A percentile compares a stretch with the other conserved stretches of the same genome.
Conservation (phyloP, 495 filamentous ascomycete species). For the Glonium stellatum region DNA sequence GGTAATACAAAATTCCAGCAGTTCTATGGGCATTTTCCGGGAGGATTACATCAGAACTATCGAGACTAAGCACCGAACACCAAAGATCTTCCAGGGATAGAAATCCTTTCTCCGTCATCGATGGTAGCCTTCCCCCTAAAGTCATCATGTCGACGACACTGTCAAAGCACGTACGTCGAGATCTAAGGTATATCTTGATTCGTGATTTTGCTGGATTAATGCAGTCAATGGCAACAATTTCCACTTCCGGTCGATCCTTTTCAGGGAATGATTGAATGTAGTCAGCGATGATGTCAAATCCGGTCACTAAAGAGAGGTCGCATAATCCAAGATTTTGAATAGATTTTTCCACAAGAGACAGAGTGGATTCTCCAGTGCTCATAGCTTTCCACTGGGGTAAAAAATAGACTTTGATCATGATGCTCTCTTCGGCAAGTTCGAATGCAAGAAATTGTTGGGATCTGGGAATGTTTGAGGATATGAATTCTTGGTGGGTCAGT, state of each 20-base stretch:
- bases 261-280: constrained; percentile 10
- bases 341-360: constrained; percentile 23
- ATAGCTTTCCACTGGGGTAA: constrained; percentile 28
- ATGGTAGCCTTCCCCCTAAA: constrained; percentile 26
- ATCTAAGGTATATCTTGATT: constrained; percentile 37
- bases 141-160: constrained; percentile 32
- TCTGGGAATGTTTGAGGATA: constrained; percentile 5
- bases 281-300: neutral
- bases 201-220: constrained; percentile 29
- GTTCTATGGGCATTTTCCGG: constrained; percentile 30
- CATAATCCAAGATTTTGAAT: constrained; percentile 22
- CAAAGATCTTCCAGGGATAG: constrained; percentile 11
- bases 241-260: constrained; percentile 18
- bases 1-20: constrained; percentile 37
- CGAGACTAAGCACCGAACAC: neutral
- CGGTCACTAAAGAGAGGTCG: constrained; percentile 4
- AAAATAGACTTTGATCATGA: constrained; percentile 31
- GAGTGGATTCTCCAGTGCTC: constrained; percentile 11
- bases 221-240: constrained; percentile 36
- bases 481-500: neutral
- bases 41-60: constrained; percentile 13
- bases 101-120: constrained; percentile 7
- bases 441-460: constrained; percentile 32
- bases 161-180: constrained; percentile 27
- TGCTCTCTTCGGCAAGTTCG: constrained; percentile 7